Percentiles rank a stretch among this genome's conserved stretches.
phyloP scores from a whole-genome alignment of 768 basidiomycete genomes.

The Mrakia blollopis region DNA sequence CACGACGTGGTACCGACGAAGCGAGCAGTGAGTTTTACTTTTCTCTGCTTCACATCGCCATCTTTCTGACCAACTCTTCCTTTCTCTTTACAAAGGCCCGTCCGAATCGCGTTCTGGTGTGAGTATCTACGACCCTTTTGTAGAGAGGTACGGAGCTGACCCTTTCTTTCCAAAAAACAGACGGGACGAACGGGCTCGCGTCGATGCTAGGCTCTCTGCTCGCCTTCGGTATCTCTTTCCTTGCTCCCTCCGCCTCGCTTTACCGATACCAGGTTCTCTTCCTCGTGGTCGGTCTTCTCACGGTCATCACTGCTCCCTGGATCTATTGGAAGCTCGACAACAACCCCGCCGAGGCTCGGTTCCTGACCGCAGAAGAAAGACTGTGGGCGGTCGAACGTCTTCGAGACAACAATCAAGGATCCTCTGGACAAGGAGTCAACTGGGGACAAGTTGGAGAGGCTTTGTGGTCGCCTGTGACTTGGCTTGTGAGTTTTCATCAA shows the following conservation, averaged over 20 bases:
- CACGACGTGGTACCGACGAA: constrained; percentile 36
- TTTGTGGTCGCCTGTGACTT: constrained; percentile 25
- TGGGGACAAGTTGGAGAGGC: constrained; percentile 35
- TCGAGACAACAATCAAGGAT: constrained; percentile 34
- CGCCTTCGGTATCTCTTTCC: constrained; percentile 49
- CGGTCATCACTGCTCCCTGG: constrained; percentile 41
- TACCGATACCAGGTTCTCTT: constrained; percentile 51
- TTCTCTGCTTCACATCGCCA: neutral
- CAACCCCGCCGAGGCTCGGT: constrained; percentile 34
- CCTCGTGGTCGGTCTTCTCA: constrained; percentile 50
- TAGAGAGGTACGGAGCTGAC: too few relatives aligned
- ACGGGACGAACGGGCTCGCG: constrained; percentile 49
- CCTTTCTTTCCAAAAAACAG: constrained; percentile 43
- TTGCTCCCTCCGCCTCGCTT: constrained; percentile 41
- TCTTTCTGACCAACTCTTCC: neutral
- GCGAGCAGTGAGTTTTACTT: constrained; percentile 32
- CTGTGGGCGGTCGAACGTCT: constrained; percentile 38
- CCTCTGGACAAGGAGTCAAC: constrained; percentile 26
- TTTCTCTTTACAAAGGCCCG: too few relatives aligned
- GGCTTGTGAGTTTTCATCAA: constrained; percentile 25
- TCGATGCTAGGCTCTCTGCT: constrained; percentile 51
- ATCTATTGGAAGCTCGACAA: constrained; percentile 36
- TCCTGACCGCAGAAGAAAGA: constrained; percentile 37
- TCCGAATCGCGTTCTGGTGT: neutral
- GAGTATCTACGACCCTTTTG: too few relatives aligned